Base-by-base conservation (phyloP, 2,329 filamentous ascomycete species). In the Canariomyces notabilis region DNA sequence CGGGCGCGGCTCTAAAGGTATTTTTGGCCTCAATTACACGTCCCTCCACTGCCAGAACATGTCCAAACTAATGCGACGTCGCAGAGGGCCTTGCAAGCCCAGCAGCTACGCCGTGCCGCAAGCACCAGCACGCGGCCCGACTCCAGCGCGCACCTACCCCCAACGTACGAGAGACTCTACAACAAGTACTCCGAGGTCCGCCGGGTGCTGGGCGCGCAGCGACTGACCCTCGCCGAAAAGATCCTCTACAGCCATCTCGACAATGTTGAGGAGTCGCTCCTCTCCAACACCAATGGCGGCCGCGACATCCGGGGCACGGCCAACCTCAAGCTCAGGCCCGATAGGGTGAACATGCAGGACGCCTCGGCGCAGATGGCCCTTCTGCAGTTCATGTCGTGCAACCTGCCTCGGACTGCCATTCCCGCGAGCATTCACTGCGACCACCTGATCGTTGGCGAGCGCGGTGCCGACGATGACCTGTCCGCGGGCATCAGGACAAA, bases 271-370 rank as follows among this genome's bases (percentile, higher is more conserved):
- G 89, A 95, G 66, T 90, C 89, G 31, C 79, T 98, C 43, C 75
- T 95, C 50, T 81, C 79, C 43, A 81, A 82, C 61, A 96, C 90
- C 40, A 79, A 88, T 67, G 88, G 90, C 77, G 91, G 90, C 57
- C 79, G 79, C 42, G 79, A 85, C 61, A 85, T 98, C 52, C 82
- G 93, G 34, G 91, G 91, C 57, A 82, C 82, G 62, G 90, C 89
- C 41, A 97, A 95, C 65, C 77, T 98, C 69, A 95, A 95, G 74
- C 85, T 98, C 67, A 95, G 95, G 69, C 93, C 93, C 18, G 93
- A 98, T 67, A 82, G 93, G 43, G 93, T 97, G 58, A 94, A 94
- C 55, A 98, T 98, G 93, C 93, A 98, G 70, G 93, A 98, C 73
- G 93, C 93, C 12, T 95, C 89, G 22, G 93, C 93, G 5, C 93